A percentile compares a stretch with the other conserved stretches of the same genome.
Conservation (phyloP, 139 green algal species). For the Coccomyxa sp. region DNA sequence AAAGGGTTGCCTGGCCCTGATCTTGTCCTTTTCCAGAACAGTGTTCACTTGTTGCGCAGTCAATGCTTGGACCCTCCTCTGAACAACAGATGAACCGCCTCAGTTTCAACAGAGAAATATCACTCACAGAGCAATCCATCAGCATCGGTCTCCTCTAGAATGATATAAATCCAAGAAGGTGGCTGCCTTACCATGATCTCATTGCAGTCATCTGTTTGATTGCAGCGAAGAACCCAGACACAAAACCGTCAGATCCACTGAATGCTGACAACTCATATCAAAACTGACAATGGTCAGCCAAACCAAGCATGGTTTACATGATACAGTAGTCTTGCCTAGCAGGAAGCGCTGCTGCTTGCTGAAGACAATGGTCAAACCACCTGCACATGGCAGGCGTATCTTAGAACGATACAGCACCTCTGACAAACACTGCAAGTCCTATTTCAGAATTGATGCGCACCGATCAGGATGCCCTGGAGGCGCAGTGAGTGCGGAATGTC, state of each 20-base stretch:
- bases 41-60: background rate
- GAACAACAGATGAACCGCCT: background rate
- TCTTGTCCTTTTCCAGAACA: conserved; percentile 28
- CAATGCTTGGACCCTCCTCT: conserved; percentile 28
- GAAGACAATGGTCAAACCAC: conserved; percentile 66
- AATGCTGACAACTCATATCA: background rate
- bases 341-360: conserved; percentile 54
- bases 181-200: conserved; percentile 37
- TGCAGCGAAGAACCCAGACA: background rate
- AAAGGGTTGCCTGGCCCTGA: conserved; percentile 29
- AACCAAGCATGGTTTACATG: background rate
- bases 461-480: conserved; percentile 68
- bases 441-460: conserved; percentile 1
- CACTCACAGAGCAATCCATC: too few relatives aligned
- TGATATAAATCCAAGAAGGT: too few relatives aligned
- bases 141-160: too few relatives aligned
- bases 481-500: conserved; percentile 70
- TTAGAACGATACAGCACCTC: background rate
- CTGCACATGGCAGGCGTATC: conserved; percentile 15
- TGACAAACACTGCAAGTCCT: background rate
- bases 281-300: too few relatives aligned
- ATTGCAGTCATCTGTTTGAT: conserved; percentile 44
- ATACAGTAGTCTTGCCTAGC: conserved; percentile 30
- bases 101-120: background rate
- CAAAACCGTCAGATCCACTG: background rate